Base-by-base conservation (phyloP, 345 rosid species). In the Syzygium grande region DNA sequence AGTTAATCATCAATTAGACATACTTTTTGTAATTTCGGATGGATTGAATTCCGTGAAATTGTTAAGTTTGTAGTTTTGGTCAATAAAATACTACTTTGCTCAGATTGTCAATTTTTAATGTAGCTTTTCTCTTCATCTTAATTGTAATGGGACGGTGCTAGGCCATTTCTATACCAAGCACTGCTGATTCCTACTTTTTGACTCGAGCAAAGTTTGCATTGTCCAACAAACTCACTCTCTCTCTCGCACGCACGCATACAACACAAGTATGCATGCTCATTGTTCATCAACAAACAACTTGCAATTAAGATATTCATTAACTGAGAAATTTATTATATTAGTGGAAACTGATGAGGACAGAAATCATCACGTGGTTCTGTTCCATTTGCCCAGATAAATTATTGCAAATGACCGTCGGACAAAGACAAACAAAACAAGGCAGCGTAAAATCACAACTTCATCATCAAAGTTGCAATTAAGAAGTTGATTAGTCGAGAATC, bases 71-170 rank as follows among this genome's bases (percentile, higher is more conserved):
- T 63, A 63, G n/a, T n/a, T 63, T 63, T n/a, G 38, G 38, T 25
- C 10, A 0, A n/a, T 14, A 63, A 58, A 63, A n/a, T 63, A 63
- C 4, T 6, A 13, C 21, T 29, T 63, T 14, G 1, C 38, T n/a
- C 11, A 63, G 17, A 63, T n/a, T 0, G 4, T n/a, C 14, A n/a
- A 14, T 63, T 12, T 63, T 63, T 7, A 6, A n/a, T 63, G 19
- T 63, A 63, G 2, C 9, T 63, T 63, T 63, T 63, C 73, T n/a
- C n/a, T 63, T n/a, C 17, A 13, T n/a, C 73, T n/a, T 63, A 63
- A n/a, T 23, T 0, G 0, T 8, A 55, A 55, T 0, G 0, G 61
- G 4, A 0, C 0, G 27, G 0, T 0, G 0, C 0, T 4, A 11
- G 2, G 11, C 0, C 13, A 56, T 23, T 9, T 56, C 19, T 22